These are phyloP conservation scores for Leishmania turanica DNA, from an alignment of 208 protist species.

Conservation along the genomic window DNA sequence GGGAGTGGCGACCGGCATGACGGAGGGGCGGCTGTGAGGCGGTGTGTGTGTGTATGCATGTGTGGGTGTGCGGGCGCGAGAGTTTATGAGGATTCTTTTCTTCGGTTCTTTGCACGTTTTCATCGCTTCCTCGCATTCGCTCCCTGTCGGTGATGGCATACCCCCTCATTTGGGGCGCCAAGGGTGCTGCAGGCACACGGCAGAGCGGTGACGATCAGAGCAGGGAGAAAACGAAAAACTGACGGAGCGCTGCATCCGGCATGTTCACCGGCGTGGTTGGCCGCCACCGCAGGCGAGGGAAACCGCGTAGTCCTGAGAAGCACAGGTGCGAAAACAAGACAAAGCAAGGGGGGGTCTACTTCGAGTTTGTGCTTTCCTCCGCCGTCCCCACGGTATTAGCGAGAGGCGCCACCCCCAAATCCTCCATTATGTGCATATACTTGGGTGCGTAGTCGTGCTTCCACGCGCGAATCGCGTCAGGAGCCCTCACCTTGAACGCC, in stretches of 20 bases:
- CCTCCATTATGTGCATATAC: conserved; percentile 86
- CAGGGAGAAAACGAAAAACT: neutral
- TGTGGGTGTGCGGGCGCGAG: too few species aligned
- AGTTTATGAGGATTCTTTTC: too few species aligned
- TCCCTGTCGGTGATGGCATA: neutral
- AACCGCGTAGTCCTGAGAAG: neutral
- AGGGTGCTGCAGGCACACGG: neutral
- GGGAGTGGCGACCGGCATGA: too few species aligned
- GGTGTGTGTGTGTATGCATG: too few species aligned
- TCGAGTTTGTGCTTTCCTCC: neutral
- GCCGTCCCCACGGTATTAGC: conserved; percentile 2
- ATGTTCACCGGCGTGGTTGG: neutral
- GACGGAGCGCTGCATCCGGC: neutral
- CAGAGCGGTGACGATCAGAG: neutral
- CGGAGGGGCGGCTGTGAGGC: too few species aligned
- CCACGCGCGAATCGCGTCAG: conserved; percentile 73
- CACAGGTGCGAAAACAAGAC: neutral
- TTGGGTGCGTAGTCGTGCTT: conserved; percentile 86
- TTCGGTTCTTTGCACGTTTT: neutral
- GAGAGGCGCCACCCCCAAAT: conserved; percentile 39
- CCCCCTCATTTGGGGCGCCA: neutral
- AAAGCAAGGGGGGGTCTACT: neutral
- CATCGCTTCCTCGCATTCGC: neutral
- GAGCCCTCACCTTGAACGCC: conserved; percentile 67
- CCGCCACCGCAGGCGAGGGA: neutral